A percentile compares a stretch with the other conserved stretches of the same genome.
Evolutionary conservation across 345 rosid species (phyloP).

Genomic region (Excoecaria agallocha): DNA sequence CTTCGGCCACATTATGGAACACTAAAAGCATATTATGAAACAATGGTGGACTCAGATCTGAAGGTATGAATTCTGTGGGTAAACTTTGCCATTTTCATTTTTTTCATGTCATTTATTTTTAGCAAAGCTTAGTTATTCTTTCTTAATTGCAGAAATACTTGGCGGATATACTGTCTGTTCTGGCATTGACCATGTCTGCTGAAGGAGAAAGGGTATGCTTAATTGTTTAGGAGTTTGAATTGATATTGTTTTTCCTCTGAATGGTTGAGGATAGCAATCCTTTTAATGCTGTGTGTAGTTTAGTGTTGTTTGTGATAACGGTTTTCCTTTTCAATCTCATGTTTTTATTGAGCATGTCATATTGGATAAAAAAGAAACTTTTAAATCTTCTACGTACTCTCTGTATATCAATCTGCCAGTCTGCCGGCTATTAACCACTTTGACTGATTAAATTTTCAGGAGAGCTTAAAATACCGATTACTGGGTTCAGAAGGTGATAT

Average conservation of each 20-base stretch:
- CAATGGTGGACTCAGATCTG: slow-evolving; percentile 63
- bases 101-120: background rate
- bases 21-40: slow-evolving; percentile 62
- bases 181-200: slow-evolving; percentile 95
- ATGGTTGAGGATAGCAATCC: background rate
- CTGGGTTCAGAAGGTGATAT: slow-evolving; percentile 87
- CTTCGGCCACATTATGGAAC: slow-evolving; percentile 95
- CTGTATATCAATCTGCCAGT: background rate
- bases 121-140: slow-evolving; percentile 3
- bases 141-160: slow-evolving; percentile 61
- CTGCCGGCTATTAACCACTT: background rate
- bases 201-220: slow-evolving; percentile 87
- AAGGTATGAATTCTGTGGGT: slow-evolving; percentile 44
- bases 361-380: background rate
- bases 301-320: background rate
- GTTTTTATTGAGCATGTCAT: background rate
- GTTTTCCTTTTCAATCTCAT: background rate
- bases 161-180: slow-evolving; percentile 87
- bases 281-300: background rate
- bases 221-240: slow-evolving; percentile 8
- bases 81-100: background rate
- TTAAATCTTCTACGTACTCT: background rate
- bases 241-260: background rate
- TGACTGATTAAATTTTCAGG: slow-evolving; percentile 44
- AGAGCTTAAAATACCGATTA: slow-evolving; percentile 83